phyloP scores from a whole-genome alignment of 202 grass and related monocot species.

The Carex sylvatica region DNA sequence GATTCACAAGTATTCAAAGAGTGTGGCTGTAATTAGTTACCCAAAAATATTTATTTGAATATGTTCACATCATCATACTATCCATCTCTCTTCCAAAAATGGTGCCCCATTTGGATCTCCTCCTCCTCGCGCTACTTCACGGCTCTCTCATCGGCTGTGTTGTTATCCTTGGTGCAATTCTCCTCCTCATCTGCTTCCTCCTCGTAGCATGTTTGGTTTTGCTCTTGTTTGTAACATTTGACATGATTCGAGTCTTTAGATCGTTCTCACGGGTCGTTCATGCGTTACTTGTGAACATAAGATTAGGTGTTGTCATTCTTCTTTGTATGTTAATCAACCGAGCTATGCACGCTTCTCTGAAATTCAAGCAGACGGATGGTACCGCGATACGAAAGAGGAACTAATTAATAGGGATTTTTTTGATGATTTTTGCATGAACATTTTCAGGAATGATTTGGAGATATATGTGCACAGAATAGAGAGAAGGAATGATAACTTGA shows the following conservation, averaged over 20 bases:
- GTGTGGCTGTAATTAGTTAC: background rate
- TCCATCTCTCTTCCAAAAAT: background rate
- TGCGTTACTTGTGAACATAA: constrained; percentile 17
- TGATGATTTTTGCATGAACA: background rate
- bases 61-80: background rate
- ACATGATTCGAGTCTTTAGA: constrained; percentile 13
- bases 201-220: constrained; percentile 19
- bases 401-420: background rate
- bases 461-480: background rate
- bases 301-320: constrained; percentile 49
- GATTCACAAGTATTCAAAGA: background rate
- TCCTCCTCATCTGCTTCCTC: constrained; percentile 35
- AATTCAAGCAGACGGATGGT: background rate
- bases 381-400: background rate
- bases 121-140: constrained; percentile 51
- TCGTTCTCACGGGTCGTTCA: constrained; percentile 15
- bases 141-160: constrained; percentile 28
- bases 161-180: constrained; percentile 29
- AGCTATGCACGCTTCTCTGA: background rate
- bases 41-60: background rate
- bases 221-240: constrained; percentile 26
- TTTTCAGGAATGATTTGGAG: background rate
- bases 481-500: background rate
- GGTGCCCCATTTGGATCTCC: constrained; percentile 49
- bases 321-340: constrained; percentile 34